Evolutionary conservation across 2,329 filamentous ascomycete genomes (phyloP).

Genomic region (Ophiostoma ips): DNA sequence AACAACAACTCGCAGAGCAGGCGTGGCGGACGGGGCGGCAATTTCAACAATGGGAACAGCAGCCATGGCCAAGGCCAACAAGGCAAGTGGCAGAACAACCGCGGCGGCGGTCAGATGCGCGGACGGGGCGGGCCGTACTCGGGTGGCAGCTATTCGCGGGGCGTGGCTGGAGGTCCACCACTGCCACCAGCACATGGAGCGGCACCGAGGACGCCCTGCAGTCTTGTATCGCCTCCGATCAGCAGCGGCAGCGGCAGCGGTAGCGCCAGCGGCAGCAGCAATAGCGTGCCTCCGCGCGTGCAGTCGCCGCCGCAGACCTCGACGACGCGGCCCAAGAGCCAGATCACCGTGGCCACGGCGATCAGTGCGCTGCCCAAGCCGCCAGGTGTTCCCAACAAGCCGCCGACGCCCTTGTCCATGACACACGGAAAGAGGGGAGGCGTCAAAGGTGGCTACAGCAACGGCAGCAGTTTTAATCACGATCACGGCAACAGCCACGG

Average conservation of each 20-base stretch:
- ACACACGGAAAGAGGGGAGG: background rate
- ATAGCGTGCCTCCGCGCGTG: background rate
- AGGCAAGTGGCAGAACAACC: background rate
- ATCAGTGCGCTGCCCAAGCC: slow-evolving; percentile 3
- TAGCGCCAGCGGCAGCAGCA: background rate
- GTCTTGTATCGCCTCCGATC: background rate
- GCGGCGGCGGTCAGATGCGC: slow-evolving; percentile 1
- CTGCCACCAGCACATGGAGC: background rate
- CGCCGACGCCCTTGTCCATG: slow-evolving; percentile 11
- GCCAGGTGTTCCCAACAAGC: slow-evolving; percentile 9
- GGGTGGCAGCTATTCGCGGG: background rate
- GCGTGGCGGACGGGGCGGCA: slow-evolving; percentile 3
- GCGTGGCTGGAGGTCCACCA: background rate
- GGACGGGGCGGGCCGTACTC: slow-evolving; percentile 5
- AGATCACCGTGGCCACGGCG: background rate
- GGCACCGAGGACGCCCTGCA: background rate
- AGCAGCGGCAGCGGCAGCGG: too few species aligned
- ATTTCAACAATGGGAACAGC: background rate
- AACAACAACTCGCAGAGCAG: background rate
- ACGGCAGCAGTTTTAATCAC: background rate
- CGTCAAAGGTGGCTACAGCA: background rate
- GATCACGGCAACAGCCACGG: background rate
- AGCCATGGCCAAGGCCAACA: too few species aligned
- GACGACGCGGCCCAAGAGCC: background rate
- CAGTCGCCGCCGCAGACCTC: slow-evolving; percentile 1